Base-by-base conservation (phyloP, 2,329 filamentous ascomycete genomes). In the Colletotrichum spaethianum region DNA sequence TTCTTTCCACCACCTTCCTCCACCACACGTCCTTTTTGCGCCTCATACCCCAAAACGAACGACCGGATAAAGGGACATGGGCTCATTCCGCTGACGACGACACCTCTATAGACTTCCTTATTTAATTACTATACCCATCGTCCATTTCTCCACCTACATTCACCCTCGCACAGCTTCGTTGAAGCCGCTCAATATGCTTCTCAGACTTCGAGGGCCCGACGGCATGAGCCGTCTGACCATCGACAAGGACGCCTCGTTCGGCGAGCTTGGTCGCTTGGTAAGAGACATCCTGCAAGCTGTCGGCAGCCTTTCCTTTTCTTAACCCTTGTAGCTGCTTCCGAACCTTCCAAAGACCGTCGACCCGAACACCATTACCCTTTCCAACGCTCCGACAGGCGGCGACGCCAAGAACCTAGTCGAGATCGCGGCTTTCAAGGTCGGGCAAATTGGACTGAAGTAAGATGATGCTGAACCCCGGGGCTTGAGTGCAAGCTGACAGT, bases 191-290 rank as follows among this genome's bases (percentile, higher is more conserved):
- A 84, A 80, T 75, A 98, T 98, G 91, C 88, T 98, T 79, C 87
- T 98, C 68, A 91, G 95, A 82, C 93, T 98, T 77, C 92, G 95
- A 78, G 95, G 95, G 80, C 94, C 94, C 75, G 95, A 98, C 85
- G 96, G 96, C 85, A 96, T 96, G 87, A 92, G 95, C 83, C 93
- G 96, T 77, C 87, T 98, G 78, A 93, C 88, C 63, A 90, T 97
- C 76, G 92, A 95, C 77, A 89, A 92, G 62, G 87, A 89, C 52
- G 91, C 93, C 74, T 91, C 92, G 0, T 98, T 98, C 80, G 86
- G 84, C 52, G 84, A 89, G n/a, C 83, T 92, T 52, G 88, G 86
- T 40, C 80, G 84, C 33, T 83, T 87, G 83, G 89, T 91, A 80
- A 64, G 78, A 33, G 53, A 60, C 23, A 20, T 60, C 11, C 20